phyloP scores from a whole-genome alignment of 2,329 filamentous ascomycete species.

The Alternaria atra region DNA sequence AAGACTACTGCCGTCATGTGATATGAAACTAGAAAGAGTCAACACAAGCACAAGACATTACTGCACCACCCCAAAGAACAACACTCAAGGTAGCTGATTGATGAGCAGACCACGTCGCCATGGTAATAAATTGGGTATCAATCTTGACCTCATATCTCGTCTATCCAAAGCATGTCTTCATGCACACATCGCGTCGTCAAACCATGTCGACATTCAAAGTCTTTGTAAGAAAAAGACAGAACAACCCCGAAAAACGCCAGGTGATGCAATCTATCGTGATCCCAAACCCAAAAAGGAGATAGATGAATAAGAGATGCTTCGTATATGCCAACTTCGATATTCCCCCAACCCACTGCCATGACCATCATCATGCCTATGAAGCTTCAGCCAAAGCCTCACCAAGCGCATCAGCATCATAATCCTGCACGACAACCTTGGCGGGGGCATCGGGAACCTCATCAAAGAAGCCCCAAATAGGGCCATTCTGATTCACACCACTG shows the following conservation, averaged over 20 bases:
- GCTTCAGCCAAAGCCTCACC: slow-evolving; percentile 43
- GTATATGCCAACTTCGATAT: neutral
- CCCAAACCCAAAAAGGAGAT: neutral
- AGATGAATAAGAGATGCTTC: neutral
- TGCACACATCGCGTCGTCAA: neutral
- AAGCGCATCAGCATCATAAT: slow-evolving; percentile 51
- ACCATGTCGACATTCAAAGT: neutral
- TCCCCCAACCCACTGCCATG: too few relatives aligned
- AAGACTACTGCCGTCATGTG: too few relatives aligned
- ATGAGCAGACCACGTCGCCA: neutral
- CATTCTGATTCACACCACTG: slow-evolving; percentile 51
- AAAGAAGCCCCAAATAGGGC: slow-evolving; percentile 52
- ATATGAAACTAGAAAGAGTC: too few relatives aligned
- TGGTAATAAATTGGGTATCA: slow-evolving; percentile 1
- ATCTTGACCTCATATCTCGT: neutral
- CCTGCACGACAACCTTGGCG: slow-evolving; percentile 44
- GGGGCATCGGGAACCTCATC: slow-evolving; percentile 46
- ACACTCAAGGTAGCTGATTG: too few relatives aligned
- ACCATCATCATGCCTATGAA: neutral
- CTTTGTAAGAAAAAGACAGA: too few relatives aligned
- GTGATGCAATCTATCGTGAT: neutral
- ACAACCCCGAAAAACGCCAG: neutral
- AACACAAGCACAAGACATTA: too few relatives aligned
- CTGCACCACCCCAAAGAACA: too few relatives aligned
- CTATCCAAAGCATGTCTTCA: neutral